Evolutionary conservation across 768 basidiomycete species (phyloP).

Genomic region (Amanita rubescens): DNA sequence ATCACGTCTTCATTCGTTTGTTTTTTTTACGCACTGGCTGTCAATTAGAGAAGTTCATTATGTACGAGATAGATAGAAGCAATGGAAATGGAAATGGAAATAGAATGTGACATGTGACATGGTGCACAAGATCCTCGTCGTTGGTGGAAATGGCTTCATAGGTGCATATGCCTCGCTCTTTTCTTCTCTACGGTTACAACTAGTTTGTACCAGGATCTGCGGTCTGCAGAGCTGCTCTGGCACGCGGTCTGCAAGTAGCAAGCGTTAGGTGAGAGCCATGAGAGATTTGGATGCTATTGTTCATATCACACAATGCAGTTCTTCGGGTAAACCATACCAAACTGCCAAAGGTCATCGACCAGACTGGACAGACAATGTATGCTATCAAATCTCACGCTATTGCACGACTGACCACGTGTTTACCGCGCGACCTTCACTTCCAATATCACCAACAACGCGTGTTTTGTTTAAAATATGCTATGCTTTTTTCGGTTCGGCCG

Average conservation of each 20-base stretch:
- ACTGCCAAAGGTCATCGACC: conserved; percentile 90
- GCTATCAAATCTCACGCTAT: conserved; percentile 10
- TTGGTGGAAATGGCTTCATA: conserved; percentile 98
- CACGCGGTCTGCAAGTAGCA: conserved; percentile 78
- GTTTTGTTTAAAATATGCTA: background rate
- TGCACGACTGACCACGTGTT: background rate
- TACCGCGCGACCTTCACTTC: background rate
- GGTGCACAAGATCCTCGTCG: conserved; percentile 69
- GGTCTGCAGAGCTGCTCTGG: conserved; percentile 82
- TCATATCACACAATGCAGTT: conserved; percentile 35
- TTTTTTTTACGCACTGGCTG: background rate
- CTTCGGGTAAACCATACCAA: conserved; percentile 77
- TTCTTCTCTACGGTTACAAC: conserved; percentile 1
- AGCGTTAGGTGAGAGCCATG: conserved; percentile 64
- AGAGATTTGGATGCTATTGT: background rate
- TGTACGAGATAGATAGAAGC: background rate
- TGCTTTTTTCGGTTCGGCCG: background rate
- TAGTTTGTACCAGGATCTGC: conserved; percentile 63
- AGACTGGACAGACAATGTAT: conserved; percentile 74
- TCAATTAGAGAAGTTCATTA: background rate
- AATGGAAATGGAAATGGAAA: background rate
- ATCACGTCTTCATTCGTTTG: background rate
- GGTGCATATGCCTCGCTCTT: conserved; percentile 36
- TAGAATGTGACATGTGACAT: conserved; percentile 11
- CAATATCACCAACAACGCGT: background rate